Percentiles rank a stretch among this genome's conserved stretches.
Evolutionary conservation across 352 stramenopile genomes (phyloP).

Genomic region (Globisporangium perplexum): DNA sequence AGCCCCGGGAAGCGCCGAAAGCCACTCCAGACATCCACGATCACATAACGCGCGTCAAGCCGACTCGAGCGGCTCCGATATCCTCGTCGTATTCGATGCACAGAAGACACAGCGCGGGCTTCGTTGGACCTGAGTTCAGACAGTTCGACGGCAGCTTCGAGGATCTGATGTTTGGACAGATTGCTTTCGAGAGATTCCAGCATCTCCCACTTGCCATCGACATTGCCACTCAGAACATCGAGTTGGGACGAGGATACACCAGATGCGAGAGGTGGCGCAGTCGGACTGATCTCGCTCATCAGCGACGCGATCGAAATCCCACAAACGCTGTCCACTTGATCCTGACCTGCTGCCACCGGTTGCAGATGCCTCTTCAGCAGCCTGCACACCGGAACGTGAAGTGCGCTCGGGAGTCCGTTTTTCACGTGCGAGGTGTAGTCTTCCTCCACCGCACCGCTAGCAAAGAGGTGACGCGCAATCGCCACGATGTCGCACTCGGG

Average conservation of each 20-base stretch:
- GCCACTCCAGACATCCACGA: conserved; percentile 6
- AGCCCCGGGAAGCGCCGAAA: conserved; percentile 2
- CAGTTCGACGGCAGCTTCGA: background rate
- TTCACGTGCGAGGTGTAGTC: conserved; percentile 17
- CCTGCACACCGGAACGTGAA: conserved; percentile 21
- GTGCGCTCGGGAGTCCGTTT: conserved; percentile 19
- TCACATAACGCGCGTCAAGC: background rate
- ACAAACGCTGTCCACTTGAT: background rate
- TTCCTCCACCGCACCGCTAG: conserved; percentile 8
- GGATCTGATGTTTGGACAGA: background rate
- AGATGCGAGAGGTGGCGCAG: background rate
- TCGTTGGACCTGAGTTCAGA: background rate
- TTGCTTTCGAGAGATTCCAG: conserved; percentile 2
- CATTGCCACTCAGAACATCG: background rate
- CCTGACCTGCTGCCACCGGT: background rate
- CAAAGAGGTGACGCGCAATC: conserved; percentile 23
- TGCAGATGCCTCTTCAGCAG: conserved; percentile 23
- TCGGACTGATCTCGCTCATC: background rate
- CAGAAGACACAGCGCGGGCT: too few species aligned
- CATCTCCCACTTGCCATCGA: background rate
- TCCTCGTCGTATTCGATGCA: background rate
- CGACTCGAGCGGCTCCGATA: background rate
- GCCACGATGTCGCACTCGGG: conserved; percentile 22
- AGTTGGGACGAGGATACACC: too few species aligned
- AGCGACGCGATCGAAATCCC: conserved; percentile 7